Base-by-base conservation (phyloP, 345 rosid species). In the Gossypium anomalum region DNA sequence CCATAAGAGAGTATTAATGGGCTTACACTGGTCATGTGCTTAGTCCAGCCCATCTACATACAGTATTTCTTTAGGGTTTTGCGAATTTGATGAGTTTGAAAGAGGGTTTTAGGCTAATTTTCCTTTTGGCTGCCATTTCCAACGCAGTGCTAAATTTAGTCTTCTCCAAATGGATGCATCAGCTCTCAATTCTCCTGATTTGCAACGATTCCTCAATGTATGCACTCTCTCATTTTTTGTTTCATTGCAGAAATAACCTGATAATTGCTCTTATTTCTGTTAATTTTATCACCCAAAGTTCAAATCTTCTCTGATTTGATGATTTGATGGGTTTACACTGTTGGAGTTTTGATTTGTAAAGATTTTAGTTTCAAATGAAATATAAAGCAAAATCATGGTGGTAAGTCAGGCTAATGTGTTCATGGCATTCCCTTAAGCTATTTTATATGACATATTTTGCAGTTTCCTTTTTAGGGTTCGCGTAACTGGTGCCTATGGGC, bases 201-300 rank as follows among this genome's bases (percentile, higher is more conserved):
- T 47, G 19, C 38, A 67, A 47, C 71, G 71, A 14, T 67, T 67
- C 56, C 71, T 67, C 38, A 67, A 14, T 67, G 71, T 67, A 67
- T 67, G 55, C 13, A 14, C 7, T 22, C 25, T 47, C 20, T 44
- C 23, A 5, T 22, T 17, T 43, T 20, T 66, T 44, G 29, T 45
- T 44, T 67, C 38, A 45, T 67, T 67, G 38, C 57, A 16, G 22
- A 23, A 9, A 48, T 47, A 45, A 47, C 22, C 53, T 45, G 53
- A 45, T 20, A 67, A 22, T 23, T 66, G 29, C 53, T 45, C 34
- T 45, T 17, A 1, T 20, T 22, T 67, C 10, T 47, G 11, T 22
- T 0, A 20, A 44, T 15, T 45, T 66, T n/a, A 20, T 19, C 4
- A 12, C 45, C 53, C n/a, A 13, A 44, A 66, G 6, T 44, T 5